Evolutionary conservation across 805 yeast species (phyloP), one percentile per base, ranked within the genome.

Genomic region (Schwanniomyces vanrijiae): DNA sequence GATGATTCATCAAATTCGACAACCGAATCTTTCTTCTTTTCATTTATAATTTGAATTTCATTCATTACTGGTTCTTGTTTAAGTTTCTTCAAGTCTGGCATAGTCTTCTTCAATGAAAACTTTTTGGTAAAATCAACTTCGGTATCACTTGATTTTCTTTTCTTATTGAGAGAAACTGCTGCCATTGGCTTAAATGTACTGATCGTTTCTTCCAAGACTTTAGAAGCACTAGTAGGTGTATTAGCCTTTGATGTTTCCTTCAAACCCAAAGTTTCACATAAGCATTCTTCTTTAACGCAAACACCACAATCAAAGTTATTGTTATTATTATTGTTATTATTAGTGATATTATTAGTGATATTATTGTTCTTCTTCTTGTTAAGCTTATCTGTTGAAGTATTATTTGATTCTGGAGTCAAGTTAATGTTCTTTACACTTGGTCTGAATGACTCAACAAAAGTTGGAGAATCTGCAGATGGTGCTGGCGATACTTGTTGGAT

Each of bases 201-300:
- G 37, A 78, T 53, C n/a, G 69, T 55, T 26, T 66, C 69, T 49
- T 70, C 69, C 34, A 56, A 59, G 24, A 56, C 21, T 26, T 45
- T 49, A 10, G 49, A 44, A 55, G 51, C n/a, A 26, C 35, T 44
- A 10, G 33, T 31, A 5, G 28, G 29, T 14, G 48, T 43, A 13
- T 49, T 48, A 4, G 6, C 20, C 2, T 7, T 14, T 7, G 43
- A 48, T 9, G 55, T 37, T 4, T 57, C 60, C 46, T 71, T 75
- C 42, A 78, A 56, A 2, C 83, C 83, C 8, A 68, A 76, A 31
- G 64, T 62, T 50, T 77, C 90, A 61, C 91, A 86, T 11, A 85
- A 62, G 59, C 91, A 86, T 47, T 77, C 83, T 43, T 84, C 90
- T 59, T 83, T 83, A 37, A 71, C 62, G 60, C 91, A 86, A n/a